A percentile compares a stretch with the other conserved stretches of the same genome.
Conservation (phyloP, 352 stramenopile species). For the Phytophthora crassamura region DNA sequence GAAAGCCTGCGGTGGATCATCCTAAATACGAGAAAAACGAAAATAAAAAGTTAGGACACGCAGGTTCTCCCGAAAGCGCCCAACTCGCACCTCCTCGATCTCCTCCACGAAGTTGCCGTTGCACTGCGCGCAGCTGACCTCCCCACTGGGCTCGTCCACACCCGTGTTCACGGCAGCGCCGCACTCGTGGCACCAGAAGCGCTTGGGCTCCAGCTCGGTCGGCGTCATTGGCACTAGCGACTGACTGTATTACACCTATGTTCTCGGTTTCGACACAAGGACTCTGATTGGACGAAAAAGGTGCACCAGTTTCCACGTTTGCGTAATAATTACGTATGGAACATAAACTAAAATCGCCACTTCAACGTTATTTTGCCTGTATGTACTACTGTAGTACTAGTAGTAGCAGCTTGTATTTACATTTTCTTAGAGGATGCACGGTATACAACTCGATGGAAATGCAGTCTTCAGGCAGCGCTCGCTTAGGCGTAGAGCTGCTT, state of each 20-base stretch:
- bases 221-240: constrained; percentile 28
- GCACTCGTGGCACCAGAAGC: constrained; percentile 91
- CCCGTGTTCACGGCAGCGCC: constrained; percentile 53
- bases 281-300: constrained; percentile 29
- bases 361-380: constrained; percentile 22
- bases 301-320: too few species aligned
- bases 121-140: constrained; percentile 78
- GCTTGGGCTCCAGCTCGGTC: constrained; percentile 27
- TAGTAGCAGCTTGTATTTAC: constrained; percentile 24
- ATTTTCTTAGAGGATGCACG: constrained; percentile 11
- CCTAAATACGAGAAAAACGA: constrained; percentile 40
- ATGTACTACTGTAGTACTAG: too few species aligned
- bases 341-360: constrained; percentile 5
- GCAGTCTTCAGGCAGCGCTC: not conserved
- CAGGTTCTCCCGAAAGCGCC: not conserved
- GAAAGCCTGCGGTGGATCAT: constrained; percentile 74
- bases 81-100: constrained; percentile 62
- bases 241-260: too few species aligned
- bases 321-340: not conserved
- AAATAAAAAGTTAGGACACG: constrained; percentile 7
- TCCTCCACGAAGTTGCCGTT: constrained; percentile 88
- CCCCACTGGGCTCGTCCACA: constrained; percentile 62
- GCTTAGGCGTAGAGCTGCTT: constrained; percentile 84
- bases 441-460: constrained; percentile 2
- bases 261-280: constrained; percentile 26